Conservation (phyloP, 768 basidiomycete genomes). For the Tylopilus sp. region DNA sequence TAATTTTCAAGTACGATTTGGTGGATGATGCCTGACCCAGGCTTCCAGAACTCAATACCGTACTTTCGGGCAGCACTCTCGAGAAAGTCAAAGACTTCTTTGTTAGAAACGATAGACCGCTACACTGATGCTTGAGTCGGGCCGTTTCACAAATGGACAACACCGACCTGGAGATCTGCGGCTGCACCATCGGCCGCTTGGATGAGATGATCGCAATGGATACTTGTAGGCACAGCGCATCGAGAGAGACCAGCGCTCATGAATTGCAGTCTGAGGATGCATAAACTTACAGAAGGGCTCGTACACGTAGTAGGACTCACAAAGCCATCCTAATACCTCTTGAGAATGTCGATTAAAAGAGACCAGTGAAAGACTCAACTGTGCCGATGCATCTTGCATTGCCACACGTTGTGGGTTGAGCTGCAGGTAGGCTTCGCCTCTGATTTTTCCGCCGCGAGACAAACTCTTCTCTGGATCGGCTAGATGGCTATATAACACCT, state of each 20-base stretch:
- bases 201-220: conserved; percentile 98
- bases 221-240: conserved; percentile 85
- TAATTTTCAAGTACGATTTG: conserved; percentile 99
- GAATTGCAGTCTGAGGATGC: conserved; percentile 73
- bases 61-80: conserved; percentile 88
- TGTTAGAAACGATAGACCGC: conserved; percentile 83
- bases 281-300: conserved; percentile 5
- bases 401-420: conserved; percentile 91
- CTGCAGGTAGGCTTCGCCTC: conserved; percentile 89
- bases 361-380: conserved; percentile 50
- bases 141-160: not conserved
- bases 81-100: conserved; percentile 97
- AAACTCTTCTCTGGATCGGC: conserved; percentile 72
- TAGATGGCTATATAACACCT: conserved; percentile 94
- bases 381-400: conserved; percentile 93
- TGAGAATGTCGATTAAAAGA: conserved; percentile 10
- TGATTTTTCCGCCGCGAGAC: conserved; percentile 58
- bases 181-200: conserved; percentile 90
- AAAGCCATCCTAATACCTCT: conserved; percentile 67
- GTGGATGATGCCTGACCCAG: conserved; percentile 89
- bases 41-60: conserved; percentile 97
- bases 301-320: conserved; percentile 38
- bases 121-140: conserved; percentile 27
- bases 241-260: conserved; percentile 90
- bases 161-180: conserved; percentile 70